Conservation (phyloP, 2,329 filamentous ascomycete genomes). For the Blastomyces emzantsi region DNA sequence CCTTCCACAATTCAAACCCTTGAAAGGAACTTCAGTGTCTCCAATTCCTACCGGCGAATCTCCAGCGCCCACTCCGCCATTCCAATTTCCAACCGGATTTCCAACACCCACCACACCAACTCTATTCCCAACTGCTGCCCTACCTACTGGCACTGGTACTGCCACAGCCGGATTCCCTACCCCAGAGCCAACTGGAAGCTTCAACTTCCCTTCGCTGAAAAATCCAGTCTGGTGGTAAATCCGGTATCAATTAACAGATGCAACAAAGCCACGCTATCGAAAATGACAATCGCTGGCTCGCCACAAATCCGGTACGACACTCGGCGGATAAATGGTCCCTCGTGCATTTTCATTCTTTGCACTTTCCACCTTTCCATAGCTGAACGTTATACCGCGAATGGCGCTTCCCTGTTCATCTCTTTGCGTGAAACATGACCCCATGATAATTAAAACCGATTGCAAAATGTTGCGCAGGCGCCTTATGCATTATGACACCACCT, state of each 20-base stretch:
- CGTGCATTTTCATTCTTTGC: neutral
- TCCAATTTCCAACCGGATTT: neutral
- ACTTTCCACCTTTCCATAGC: neutral
- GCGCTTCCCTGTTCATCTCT: neutral
- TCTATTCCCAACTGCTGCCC: neutral
- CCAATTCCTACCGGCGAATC: slow-evolving; percentile 1
- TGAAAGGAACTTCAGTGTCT: neutral
- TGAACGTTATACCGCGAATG: neutral
- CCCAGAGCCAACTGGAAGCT: neutral
- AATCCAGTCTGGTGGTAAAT: slow-evolving; percentile 1
- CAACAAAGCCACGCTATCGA: neutral
- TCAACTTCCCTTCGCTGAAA: slow-evolving; percentile 6
- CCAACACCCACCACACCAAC: slow-evolving; percentile 3
- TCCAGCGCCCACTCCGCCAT: slow-evolving; percentile 1
- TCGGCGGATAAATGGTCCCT: neutral
- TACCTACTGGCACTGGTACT: slow-evolving; percentile 3
- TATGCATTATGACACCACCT: neutral
- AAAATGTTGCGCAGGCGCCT: neutral
- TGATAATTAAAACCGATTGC: neutral
- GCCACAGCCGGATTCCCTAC: neutral
- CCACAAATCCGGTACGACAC: neutral
- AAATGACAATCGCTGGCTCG: neutral
- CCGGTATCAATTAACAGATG: neutral
- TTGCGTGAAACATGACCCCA: neutral
- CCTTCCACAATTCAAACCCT: neutral